Conservation (phyloP, 257 asterid species). For the Solanum piurae region DNA sequence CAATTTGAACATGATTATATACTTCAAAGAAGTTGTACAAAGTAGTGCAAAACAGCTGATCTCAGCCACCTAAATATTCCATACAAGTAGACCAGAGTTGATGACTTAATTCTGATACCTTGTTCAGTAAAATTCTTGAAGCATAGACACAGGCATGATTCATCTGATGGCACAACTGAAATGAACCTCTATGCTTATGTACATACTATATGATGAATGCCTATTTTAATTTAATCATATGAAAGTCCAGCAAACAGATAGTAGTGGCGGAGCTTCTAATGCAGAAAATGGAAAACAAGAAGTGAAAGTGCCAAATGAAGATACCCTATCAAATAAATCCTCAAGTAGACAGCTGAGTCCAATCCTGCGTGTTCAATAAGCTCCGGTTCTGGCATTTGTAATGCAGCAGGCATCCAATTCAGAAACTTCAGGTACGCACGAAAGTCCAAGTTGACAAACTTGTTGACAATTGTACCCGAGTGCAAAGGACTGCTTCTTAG, state of each 20-base stretch:
- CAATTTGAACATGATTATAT: neutral
- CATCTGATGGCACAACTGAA: neutral
- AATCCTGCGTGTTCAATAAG: constrained; percentile 92
- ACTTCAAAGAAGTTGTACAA: neutral
- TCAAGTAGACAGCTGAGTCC: constrained; percentile 84
- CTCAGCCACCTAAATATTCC: neutral
- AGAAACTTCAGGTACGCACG: constrained; percentile 64
- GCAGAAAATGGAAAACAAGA: neutral
- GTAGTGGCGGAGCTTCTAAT: neutral
- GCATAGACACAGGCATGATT: neutral
- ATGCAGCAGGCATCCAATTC: constrained; percentile 87
- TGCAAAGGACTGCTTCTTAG: constrained; percentile 57
- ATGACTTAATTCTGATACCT: neutral
- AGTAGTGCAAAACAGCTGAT: neutral
- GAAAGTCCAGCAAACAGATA: neutral
- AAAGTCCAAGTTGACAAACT: constrained; percentile 78
- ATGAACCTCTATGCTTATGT: neutral
- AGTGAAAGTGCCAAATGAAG: neutral
- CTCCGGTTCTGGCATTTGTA: constrained; percentile 93
- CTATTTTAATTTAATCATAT: neutral
- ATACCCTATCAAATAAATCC: constrained; percentile 93
- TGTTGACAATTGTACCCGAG: constrained; percentile 56
- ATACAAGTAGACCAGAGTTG: neutral
- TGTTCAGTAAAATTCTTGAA: neutral
- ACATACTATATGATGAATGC: neutral